A percentile compares a stretch with the other conserved stretches of the same genome.
Evolutionary conservation across 1,139 yeast species (phyloP).

Genomic region (Casaregolazyma lundiana): DNA sequence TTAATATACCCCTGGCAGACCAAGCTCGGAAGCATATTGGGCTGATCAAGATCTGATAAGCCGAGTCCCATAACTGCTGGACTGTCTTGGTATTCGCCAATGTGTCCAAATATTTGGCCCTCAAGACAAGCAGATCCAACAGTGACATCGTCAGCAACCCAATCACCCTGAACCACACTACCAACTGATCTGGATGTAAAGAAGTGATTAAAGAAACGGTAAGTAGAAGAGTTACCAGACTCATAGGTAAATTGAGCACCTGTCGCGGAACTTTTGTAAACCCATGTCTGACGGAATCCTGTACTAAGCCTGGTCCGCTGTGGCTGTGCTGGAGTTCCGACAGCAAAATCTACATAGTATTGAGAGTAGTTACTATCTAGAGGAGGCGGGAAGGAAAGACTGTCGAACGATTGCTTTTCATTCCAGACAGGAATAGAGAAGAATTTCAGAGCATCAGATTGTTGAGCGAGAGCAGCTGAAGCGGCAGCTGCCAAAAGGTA

Average conservation of each 20-base stretch:
- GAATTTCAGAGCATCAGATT: background rate
- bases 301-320: constrained; percentile 46
- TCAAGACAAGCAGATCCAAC: constrained; percentile 32
- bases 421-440: background rate
- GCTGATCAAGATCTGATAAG: constrained; percentile 15
- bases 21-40: constrained; percentile 45
- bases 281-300: constrained; percentile 69
- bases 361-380: background rate
- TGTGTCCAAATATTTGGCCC: background rate
- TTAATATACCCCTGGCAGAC: constrained; percentile 44
- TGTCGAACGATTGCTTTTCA: background rate
- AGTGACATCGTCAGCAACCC: constrained; percentile 44
- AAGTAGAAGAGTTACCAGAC: constrained; percentile 4
- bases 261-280: constrained; percentile 25
- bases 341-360: constrained; percentile 16
- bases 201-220: constrained; percentile 19
- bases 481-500: background rate
- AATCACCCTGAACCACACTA: constrained; percentile 43
- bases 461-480: background rate
- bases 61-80: background rate
- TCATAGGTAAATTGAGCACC: background rate
- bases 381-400: background rate
- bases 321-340: constrained; percentile 29
- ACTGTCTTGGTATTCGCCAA: background rate
- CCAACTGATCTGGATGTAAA: too few relatives aligned